Evolutionary conservation across 208 protist species (phyloP), one percentile per base, ranked within the genome.

Genomic region (Polymyxa betae): DNA sequence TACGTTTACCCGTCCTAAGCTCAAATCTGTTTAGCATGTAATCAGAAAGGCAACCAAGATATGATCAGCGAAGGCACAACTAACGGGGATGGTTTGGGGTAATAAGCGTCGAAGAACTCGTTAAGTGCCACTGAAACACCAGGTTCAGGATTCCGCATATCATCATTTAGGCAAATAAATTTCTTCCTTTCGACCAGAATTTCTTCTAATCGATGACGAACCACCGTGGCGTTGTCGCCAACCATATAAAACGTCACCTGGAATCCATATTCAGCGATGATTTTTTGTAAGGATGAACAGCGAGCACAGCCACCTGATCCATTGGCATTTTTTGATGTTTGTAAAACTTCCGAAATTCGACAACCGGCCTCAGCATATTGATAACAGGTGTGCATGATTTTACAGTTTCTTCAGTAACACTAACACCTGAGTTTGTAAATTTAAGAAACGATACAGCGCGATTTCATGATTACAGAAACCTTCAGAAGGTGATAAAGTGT

Each of bases 91-190:
- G 16, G 72, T 5, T 45, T 5, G 16, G 72, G 72, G n/a, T 82
- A 82, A 43, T 82, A 82, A 5, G 72, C 5, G 5, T 82, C 72
- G 72, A 82, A 82, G 72, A 82, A 82, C 35, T 82, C 72, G 16
- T 5, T 38, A 20, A 82, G n/a, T 5, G 72, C 72, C 5, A 43
- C 35, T 5, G n/a, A 45, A n/a, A 82, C 72, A n/a, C 72, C 40
- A 5, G n/a, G n/a, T 35, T 82, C 72, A 12, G 72, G 72, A 43
- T 82, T 82, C 16, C n/a, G 72, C 72, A 82, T 82, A 43, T 82
- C 72, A n/a, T 82, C 72, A n/a, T 82, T 82, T n/a, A 82, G 72
- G n/a, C 72, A 82, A 12, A 82, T n/a, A n/a, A 82, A 82, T n/a
- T 82, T 82, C 72, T 82, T 82, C 35, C 72, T 5, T n/a, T 82